Evolutionary conservation across 306 rosid species (phyloP).

Genomic region (Myrica gale): DNA sequence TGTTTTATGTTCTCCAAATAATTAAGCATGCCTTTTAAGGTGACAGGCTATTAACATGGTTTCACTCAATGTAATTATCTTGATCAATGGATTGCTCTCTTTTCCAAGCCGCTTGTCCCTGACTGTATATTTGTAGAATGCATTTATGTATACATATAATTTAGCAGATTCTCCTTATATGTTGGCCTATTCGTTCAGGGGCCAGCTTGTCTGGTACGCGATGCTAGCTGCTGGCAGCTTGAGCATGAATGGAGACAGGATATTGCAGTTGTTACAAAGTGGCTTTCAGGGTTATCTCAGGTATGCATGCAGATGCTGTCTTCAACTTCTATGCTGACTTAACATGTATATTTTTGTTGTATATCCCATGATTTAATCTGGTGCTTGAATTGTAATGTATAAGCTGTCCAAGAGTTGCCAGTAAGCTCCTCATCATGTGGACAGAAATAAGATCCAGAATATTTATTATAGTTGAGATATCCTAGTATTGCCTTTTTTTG

Average conservation of each 20-base stretch:
- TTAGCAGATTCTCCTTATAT: too few species aligned
- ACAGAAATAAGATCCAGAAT: neutral
- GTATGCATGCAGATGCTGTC: conserved; percentile 44
- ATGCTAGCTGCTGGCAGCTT: conserved; percentile 83
- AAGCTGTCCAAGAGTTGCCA: conserved; percentile 5
- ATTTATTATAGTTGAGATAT: neutral
- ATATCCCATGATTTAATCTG: neutral
- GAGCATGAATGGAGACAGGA: conserved; percentile 99
- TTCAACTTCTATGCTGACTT: conserved; percentile 10
- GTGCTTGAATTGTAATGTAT: conserved; percentile 12
- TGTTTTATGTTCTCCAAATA: conserved; percentile 15
- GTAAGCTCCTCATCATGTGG: neutral
- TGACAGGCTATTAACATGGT: conserved; percentile 4
- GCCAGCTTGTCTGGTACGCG: conserved; percentile 79
- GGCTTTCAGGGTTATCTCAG: conserved; percentile 96
- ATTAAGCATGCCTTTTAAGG: conserved; percentile 8
- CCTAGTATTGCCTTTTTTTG: neutral
- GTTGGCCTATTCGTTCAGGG: conserved; percentile 59
- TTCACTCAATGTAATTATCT: neutral
- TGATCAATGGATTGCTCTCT: neutral
- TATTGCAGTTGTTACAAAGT: conserved; percentile 97
- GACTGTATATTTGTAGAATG: neutral
- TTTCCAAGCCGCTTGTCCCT: neutral
- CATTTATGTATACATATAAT: neutral
- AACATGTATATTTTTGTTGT: neutral